Evolutionary conservation across 75 land plant species (phyloP).

Genomic region (Cryptomeria japonica): DNA sequence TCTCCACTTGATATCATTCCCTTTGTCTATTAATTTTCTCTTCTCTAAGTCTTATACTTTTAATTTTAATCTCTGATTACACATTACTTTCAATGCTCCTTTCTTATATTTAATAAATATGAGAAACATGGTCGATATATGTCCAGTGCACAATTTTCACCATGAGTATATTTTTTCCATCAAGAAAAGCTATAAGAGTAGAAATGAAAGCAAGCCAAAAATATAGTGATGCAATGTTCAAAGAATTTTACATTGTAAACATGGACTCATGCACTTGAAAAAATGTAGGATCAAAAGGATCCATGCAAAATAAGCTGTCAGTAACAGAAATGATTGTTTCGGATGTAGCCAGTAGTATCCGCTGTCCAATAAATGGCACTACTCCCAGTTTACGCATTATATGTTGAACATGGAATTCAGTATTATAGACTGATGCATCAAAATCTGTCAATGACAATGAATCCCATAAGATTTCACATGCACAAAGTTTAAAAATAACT

Average conservation of each 20-base stretch:
- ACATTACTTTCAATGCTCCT: not conserved
- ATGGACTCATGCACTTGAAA: slow-evolving; percentile 43
- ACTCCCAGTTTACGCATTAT: slow-evolving; percentile 59
- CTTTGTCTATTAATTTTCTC: too few species aligned
- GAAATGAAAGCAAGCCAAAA: not conserved
- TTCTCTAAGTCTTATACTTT: not conserved
- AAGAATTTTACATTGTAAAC: slow-evolving; percentile 53
- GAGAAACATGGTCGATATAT: not conserved
- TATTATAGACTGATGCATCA: slow-evolving; percentile 17
- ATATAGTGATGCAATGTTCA: not conserved
- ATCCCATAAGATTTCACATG: not conserved
- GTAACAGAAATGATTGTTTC: slow-evolving; percentile 43
- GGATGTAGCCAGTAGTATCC: slow-evolving; percentile 43
- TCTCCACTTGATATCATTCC: too few species aligned
- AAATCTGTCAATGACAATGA: slow-evolving; percentile 17
- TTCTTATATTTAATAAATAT: not conserved
- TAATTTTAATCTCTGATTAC: not conserved
- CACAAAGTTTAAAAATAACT: not conserved
- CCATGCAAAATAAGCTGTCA: slow-evolving; percentile 68
- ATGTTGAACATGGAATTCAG: slow-evolving; percentile 49
- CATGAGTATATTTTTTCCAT: not conserved
- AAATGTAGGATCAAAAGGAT: slow-evolving; percentile 70
- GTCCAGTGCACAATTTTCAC: not conserved
- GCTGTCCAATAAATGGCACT: slow-evolving; percentile 64
- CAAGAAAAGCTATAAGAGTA: not conserved